Evolutionary conservation across 1,284 basidiomycete genomes (phyloP).

Genomic region (Ustilago hordei): DNA sequence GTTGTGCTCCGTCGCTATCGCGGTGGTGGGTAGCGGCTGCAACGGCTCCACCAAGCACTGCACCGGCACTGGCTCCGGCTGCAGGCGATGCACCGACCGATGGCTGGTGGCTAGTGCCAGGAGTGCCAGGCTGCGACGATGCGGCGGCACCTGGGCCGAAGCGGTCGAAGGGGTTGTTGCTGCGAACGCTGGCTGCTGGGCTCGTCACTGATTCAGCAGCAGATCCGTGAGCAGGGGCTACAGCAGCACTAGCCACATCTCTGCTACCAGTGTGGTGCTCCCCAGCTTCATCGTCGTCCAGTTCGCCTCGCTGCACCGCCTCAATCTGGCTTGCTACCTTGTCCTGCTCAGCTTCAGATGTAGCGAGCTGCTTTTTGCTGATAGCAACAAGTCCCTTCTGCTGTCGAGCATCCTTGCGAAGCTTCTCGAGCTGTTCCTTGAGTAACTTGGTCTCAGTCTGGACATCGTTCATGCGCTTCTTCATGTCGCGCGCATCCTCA

Average conservation of each 20-base stretch:
- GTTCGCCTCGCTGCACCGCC: slow-evolving; percentile 71
- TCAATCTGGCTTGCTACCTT: slow-evolving; percentile 77
- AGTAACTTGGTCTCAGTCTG: slow-evolving; percentile 79
- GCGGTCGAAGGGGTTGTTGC: slow-evolving; percentile 93
- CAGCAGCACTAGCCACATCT: slow-evolving; percentile 18
- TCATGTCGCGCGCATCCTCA: slow-evolving; percentile 89
- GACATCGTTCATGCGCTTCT: slow-evolving; percentile 84
- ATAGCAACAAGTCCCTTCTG: slow-evolving; percentile 95
- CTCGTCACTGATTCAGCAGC: slow-evolving; percentile 45
- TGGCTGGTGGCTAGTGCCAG: slow-evolving; percentile 15
- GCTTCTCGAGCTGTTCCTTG: slow-evolving; percentile 84
- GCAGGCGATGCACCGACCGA: slow-evolving; percentile 56
- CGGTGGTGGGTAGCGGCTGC: slow-evolving; percentile 56
- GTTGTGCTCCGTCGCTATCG: slow-evolving; percentile 13
- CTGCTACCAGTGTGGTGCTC: slow-evolving; percentile 32
- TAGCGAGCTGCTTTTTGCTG: slow-evolving; percentile 89
- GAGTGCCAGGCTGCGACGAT: slow-evolving; percentile 26
- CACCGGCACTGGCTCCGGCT: slow-evolving; percentile 62
- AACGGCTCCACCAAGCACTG: slow-evolving; percentile 62
- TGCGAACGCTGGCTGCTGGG: slow-evolving; percentile 74
- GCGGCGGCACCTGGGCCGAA: slow-evolving; percentile 68
- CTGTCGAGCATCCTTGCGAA: slow-evolving; percentile 92
- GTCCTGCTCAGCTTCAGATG: slow-evolving; percentile 82
- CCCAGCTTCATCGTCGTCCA: slow-evolving; percentile 70
- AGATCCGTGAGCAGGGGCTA: slow-evolving; percentile 35